Conservation (phyloP, 208 protist genomes). For the Naegleria gruberi region DNA sequence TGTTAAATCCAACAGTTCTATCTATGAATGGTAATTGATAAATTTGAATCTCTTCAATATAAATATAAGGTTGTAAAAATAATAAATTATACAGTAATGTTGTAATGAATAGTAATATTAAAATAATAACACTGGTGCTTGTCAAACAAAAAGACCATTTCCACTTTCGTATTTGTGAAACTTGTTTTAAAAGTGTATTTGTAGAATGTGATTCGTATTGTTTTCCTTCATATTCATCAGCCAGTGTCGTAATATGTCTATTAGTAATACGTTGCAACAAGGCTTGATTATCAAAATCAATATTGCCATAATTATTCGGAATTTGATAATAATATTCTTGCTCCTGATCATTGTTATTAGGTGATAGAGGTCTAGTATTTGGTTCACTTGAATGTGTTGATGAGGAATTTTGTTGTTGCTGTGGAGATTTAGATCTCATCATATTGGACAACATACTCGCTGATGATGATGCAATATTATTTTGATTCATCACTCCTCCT, state of each 20-base stretch:
- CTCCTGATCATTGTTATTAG: too few species aligned
- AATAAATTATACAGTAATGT: neutral
- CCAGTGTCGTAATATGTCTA: neutral
- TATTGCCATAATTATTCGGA: too few species aligned
- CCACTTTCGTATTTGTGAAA: neutral
- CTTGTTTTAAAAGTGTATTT: neutral
- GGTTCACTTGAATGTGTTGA: too few species aligned
- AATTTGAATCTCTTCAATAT: constrained; percentile 3
- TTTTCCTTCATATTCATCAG: neutral
- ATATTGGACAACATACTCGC: too few species aligned
- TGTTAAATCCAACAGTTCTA: neutral
- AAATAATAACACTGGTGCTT: neutral
- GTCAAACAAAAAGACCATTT: neutral
- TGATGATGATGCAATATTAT: too few species aligned
- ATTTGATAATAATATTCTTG: too few species aligned
- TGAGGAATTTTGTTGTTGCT: too few species aligned
- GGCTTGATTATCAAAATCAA: too few species aligned
- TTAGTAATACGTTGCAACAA: too few species aligned
- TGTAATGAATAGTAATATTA: neutral
- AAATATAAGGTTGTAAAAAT: neutral
- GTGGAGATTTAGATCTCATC: too few species aligned
- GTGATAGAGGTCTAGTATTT: too few species aligned
- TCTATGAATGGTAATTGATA: neutral
- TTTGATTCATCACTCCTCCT: too few species aligned
- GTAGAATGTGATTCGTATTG: neutral